phyloP scores from a whole-genome alignment of 352 stramenopile genomes.

The Phytophthora uliginosa region DNA sequence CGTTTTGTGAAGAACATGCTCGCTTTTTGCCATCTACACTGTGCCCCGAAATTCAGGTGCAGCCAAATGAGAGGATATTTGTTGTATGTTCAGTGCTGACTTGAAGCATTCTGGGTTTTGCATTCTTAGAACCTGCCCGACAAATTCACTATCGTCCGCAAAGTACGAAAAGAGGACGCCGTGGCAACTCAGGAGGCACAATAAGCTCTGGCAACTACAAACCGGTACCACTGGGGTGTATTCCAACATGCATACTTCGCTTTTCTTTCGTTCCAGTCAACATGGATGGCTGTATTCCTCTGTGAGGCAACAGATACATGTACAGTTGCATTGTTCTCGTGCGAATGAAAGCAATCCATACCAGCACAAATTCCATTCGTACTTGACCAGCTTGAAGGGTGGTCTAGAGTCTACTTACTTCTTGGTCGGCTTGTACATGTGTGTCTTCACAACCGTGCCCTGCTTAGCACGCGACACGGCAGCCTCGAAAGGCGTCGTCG shows the following conservation, averaged over 20 bases:
- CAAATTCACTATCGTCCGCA: slow-evolving; percentile 55
- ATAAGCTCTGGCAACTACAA: slow-evolving; percentile 10
- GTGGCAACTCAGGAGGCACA: slow-evolving; percentile 17
- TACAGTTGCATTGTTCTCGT: not conserved
- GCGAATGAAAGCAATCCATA: not conserved
- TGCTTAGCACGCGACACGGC: slow-evolving; percentile 79
- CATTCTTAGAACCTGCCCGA: slow-evolving; percentile 59
- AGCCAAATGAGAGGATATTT: not conserved
- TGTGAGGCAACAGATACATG: not conserved
- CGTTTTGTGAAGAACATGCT: slow-evolving; percentile 69
- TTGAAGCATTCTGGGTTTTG: slow-evolving; percentile 1
- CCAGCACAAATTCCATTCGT: slow-evolving; percentile 8
- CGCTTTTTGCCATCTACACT: slow-evolving; percentile 78
- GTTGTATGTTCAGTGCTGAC: not conserved
- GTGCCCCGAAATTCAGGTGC: slow-evolving; percentile 79
- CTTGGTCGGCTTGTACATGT: slow-evolving; percentile 65
- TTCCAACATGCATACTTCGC: slow-evolving; percentile 17
- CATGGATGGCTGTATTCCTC: not conserved
- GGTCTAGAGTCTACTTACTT: slow-evolving; percentile 47
- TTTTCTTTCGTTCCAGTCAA: slow-evolving; percentile 24
- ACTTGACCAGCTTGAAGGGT: not conserved
- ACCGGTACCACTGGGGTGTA: slow-evolving; percentile 1
- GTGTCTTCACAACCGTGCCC: slow-evolving; percentile 71
- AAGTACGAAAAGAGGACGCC: slow-evolving; percentile 11
- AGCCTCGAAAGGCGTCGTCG: slow-evolving; percentile 76